Percentiles rank a stretch among this genome's conserved stretches.
Evolutionary conservation across 495 filamentous ascomycete genomes (phyloP).

Genomic region (Xylaria scruposa): DNA sequence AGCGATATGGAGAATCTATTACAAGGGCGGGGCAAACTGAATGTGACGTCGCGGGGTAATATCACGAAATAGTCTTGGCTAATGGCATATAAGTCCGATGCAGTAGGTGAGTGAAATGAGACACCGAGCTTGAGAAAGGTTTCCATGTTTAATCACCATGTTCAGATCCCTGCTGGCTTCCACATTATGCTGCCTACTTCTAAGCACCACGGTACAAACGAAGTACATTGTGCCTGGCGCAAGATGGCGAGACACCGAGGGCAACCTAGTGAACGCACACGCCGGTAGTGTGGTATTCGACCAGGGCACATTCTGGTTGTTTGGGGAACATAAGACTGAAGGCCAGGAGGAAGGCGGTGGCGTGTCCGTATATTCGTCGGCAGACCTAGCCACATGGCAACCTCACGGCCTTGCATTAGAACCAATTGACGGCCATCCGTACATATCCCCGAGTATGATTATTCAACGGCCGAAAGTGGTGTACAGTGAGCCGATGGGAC

Average conservation of each 20-base stretch:
- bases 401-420: constrained; percentile 50
- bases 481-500: constrained; percentile 42
- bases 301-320: constrained; percentile 51
- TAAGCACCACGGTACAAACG: constrained; percentile 32
- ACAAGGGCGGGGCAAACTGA: neutral
- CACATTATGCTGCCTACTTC: constrained; percentile 28
- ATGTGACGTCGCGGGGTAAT: constrained; percentile 18
- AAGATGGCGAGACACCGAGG: constrained; percentile 51
- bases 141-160: constrained; percentile 22
- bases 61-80: constrained; percentile 3
- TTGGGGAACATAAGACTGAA: constrained; percentile 54
- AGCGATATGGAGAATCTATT: constrained; percentile 24
- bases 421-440: constrained; percentile 45
- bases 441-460: constrained; percentile 46
- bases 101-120: neutral
- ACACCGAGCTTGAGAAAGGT: neutral
- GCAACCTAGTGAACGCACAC: constrained; percentile 52
- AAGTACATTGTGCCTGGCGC: constrained; percentile 55
- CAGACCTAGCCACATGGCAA: constrained; percentile 51
- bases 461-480: constrained; percentile 56
- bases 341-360: constrained; percentile 52
- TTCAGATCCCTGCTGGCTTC: constrained; percentile 20
- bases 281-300: constrained; percentile 47
- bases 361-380: constrained; percentile 50
- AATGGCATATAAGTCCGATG: neutral